Conservation (phyloP, 1,284 basidiomycete species). For the Polyporus tsugae region DNA sequence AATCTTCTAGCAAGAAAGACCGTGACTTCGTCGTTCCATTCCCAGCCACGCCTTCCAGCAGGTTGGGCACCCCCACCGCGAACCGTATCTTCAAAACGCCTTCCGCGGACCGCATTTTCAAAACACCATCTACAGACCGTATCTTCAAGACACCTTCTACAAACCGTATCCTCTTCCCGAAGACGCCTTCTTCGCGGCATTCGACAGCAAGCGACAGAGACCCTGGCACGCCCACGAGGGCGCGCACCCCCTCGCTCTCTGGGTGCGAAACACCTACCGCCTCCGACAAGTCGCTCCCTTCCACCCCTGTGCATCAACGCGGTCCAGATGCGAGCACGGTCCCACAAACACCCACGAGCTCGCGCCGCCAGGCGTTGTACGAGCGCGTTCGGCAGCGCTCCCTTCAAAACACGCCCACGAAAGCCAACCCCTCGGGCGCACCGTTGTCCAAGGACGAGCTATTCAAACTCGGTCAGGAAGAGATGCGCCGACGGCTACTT, state of each 20-base stretch:
- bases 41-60: conserved; percentile 52
- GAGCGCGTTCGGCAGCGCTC: conserved; percentile 80
- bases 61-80: conserved; percentile 44
- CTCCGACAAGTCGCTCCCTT: conserved; percentile 55
- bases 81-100: conserved; percentile 43
- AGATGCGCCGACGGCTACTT: conserved; percentile 74
- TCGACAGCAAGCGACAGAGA: conserved; percentile 27
- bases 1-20: conserved; percentile 56
- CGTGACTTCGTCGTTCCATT: conserved; percentile 59
- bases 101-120: conserved; percentile 39
- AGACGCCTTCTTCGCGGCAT: conserved; percentile 45
- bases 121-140: conserved; percentile 23
- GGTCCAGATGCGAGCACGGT: conserved; percentile 60
- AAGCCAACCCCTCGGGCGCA: conserved; percentile 51
- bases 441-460: conserved; percentile 71
- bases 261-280: conserved; percentile 43
- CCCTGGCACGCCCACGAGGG: conserved; percentile 34
- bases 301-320: conserved; percentile 70
- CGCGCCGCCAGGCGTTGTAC: conserved; percentile 78
- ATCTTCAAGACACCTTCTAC: conserved; percentile 41
- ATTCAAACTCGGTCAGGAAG: conserved; percentile 75
- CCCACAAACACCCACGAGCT: conserved; percentile 73
- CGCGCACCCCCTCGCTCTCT: conserved; percentile 33
- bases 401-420: conserved; percentile 70
- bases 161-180: conserved; percentile 54